Conservation (phyloP, 805 yeast genomes). For the Candida taoyuanica region DNA sequence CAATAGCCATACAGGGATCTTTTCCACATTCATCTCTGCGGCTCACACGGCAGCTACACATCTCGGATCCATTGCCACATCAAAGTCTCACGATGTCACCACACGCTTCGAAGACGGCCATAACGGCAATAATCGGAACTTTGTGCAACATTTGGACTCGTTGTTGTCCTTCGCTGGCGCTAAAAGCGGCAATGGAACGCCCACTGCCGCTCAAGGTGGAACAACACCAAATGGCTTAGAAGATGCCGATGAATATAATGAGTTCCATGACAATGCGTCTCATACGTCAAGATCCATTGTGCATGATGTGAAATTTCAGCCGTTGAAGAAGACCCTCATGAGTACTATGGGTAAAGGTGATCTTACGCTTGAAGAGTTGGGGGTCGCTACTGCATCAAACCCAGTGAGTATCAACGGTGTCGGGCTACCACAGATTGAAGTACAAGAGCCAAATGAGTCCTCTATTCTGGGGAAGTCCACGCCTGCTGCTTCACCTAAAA, state of each 20-base stretch:
- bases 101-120: too few relatives aligned
- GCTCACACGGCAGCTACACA: conserved; percentile 42
- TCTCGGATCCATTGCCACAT: conserved; percentile 14
- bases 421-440: conserved; percentile 4
- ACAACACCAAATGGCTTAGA: background rate
- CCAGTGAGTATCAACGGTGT: conserved; percentile 1
- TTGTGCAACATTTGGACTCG: conserved; percentile 34
- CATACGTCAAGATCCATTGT: conserved; percentile 11
- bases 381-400: conserved; percentile 8
- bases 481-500: background rate
- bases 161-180: conserved; percentile 22
- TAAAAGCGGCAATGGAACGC: conserved; percentile 3
- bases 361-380: conserved; percentile 36
- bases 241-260: conserved; percentile 5
- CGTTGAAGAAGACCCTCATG: conserved; percentile 43
- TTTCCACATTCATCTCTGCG: conserved; percentile 41
- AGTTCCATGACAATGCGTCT: conserved; percentile 4
- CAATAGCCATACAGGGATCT: conserved; percentile 29
- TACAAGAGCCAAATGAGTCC: conserved; percentile 1
- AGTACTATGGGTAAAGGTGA: conserved; percentile 54
- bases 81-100: background rate
- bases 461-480: background rate
- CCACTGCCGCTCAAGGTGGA: background rate
- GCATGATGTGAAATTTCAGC: conserved; percentile 36
- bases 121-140: conserved; percentile 20